Percentiles rank a stretch among this genome's conserved stretches.
phyloP scores from a whole-genome alignment of 345 rosid species.

The Melastoma malabathricum region DNA sequence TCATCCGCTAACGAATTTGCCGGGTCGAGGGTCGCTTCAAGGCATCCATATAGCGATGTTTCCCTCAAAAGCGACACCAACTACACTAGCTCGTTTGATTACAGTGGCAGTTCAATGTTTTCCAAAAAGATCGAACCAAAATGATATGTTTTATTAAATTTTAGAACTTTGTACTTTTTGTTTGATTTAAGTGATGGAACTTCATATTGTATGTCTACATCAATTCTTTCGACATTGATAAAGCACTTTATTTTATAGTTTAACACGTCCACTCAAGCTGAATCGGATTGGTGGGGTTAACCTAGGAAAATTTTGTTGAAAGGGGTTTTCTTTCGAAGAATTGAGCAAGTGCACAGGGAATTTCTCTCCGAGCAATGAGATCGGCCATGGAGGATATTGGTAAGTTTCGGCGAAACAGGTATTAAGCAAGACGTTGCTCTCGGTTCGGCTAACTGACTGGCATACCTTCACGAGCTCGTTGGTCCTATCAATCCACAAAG shows the following conservation, averaged over 20 bases:
- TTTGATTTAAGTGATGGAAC: no score
- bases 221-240: no score
- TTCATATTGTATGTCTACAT: no score
- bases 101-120: conserved; percentile 3
- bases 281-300: no score
- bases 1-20: conserved; percentile 9
- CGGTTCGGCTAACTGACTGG: conserved; percentile 81
- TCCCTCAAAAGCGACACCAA: not conserved
- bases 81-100: conserved; percentile 7
- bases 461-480: conserved; percentile 87
- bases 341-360: conserved; percentile 62
- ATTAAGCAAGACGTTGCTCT: conserved; percentile 57
- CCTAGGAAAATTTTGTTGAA: no score
- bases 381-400: conserved; percentile 95
- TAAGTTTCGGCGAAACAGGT: no score
- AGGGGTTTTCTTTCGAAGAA: conserved; percentile 90
- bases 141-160: not conserved
- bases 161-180: no score
- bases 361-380: conserved; percentile 61
- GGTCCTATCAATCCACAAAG: conserved; percentile 95
- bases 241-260: no score
- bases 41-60: conserved; percentile 7
- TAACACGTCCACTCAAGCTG: no score
- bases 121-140: conserved; percentile 9
- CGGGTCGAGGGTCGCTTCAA: not conserved